These are phyloP conservation scores for Sutorius eximius DNA, from an alignment of 1,284 basidiomycete genomes.

Conservation along the genomic window DNA sequence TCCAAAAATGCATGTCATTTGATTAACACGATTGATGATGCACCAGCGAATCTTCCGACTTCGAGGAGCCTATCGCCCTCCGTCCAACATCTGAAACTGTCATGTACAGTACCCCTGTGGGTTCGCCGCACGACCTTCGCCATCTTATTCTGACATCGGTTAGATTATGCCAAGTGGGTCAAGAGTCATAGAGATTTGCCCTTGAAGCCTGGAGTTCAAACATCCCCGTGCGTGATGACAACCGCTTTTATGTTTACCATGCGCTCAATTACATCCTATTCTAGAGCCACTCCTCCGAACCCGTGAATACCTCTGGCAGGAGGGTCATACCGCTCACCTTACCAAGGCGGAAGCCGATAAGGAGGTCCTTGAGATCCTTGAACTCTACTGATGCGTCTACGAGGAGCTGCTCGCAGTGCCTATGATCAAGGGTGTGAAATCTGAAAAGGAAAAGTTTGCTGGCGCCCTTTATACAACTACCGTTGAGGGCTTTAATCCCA, in stretches of 20 bases:
- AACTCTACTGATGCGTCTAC: constrained; percentile 95
- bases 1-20: not conserved
- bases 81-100: constrained; percentile 97
- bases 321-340: constrained; percentile 96
- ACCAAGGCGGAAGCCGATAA: constrained; percentile 87
- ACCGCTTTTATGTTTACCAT: not conserved
- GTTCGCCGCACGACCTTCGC: constrained; percentile 26
- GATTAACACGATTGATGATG: not conserved
- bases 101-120: constrained; percentile 96
- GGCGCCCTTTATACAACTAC: constrained; percentile 98
- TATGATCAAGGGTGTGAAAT: constrained; percentile 95
- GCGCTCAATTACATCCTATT: constrained; percentile 25
- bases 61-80: constrained; percentile 97
- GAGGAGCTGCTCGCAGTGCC: constrained; percentile 97
- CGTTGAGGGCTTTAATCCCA: constrained; percentile 96
- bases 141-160: constrained; percentile 3
- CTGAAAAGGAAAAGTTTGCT: constrained; percentile 99
- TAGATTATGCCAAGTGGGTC: constrained; percentile 97
- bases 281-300: constrained; percentile 97
- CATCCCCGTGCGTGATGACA: constrained; percentile 71
- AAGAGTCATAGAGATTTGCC: constrained; percentile 97
- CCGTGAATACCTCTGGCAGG: constrained; percentile 99
- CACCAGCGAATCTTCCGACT: constrained; percentile 84
- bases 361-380: constrained; percentile 93
- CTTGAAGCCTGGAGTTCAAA: constrained; percentile 98